Base-by-base conservation (phyloP, 495 filamentous ascomycete genomes). In the Cercophora samala region DNA sequence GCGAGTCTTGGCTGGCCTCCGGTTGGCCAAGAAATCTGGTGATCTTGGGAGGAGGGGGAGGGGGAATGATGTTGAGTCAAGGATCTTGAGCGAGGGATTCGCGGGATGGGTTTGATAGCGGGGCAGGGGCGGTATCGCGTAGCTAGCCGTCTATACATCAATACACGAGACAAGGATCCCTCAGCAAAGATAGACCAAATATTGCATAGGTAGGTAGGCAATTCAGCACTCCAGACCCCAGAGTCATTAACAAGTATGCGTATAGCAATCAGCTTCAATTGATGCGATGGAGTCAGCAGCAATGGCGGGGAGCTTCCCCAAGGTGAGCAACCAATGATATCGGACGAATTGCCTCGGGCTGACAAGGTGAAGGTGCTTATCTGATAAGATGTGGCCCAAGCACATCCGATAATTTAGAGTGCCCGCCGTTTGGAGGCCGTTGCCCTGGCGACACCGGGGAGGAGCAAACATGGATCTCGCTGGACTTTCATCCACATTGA, bases 301-400 rank as follows among this genome's bases (percentile, higher is more conserved):
- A 65, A 37, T 63, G 52, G 67, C 60, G 67, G 67, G 66, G 66
- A 68, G 52, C 52, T n/a, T 9, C 53, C 52, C 5, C 53, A 29
- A 9, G 65, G 24, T 54, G 32, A 58, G 13, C 60, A 61, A 55
- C 68, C 68, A 66, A 69, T 69, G 19, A 46, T 2, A 25, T 18
- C 18, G 55, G 51, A 60, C 8, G 23, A 29, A 46, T n/a, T 26
- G 11, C 17, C 9, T 18, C 63, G 46, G 32, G 52, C 32, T 61
- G 61, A 37, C 22, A 2, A 46, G 42, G 4, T 21, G 13, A 11
- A 32, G 32, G 58, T 65, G 59, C 67, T 69, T 69, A 63, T 59
- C 59, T 18, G 53, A 24, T 46, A 17, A 46, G 15, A 46, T 46
- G 37, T 46, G 37, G 15, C 15, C 15, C 37, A 17, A 9, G 13